Conservation (phyloP, 345 rosid species). For the Cardamine occulta region DNA sequence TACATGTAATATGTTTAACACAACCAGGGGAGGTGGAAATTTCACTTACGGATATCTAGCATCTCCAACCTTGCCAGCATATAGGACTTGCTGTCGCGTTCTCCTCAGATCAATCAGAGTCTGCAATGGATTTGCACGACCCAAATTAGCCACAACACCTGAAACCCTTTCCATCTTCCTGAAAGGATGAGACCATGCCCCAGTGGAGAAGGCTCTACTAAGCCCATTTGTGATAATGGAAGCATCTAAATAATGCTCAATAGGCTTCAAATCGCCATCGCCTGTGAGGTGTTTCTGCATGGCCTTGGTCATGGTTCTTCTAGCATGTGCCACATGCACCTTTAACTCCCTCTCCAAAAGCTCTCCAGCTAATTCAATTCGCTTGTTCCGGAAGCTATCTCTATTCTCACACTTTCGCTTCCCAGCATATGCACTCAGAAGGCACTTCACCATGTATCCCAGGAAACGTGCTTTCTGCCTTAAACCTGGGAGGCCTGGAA, state of each 20-base stretch:
- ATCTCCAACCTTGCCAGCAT: constrained; percentile 96
- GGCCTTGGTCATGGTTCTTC: constrained; percentile 70
- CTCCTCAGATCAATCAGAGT: constrained; percentile 79
- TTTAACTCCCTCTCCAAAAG: constrained; percentile 82
- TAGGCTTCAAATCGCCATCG: constrained; percentile 59
- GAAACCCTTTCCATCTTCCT: constrained; percentile 84
- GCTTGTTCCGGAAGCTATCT: constrained; percentile 85
- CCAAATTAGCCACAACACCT: constrained; percentile 87
- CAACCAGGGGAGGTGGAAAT: constrained; percentile 5
- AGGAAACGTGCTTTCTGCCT: constrained; percentile 82
- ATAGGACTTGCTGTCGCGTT: constrained; percentile 78
- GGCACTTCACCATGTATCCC: constrained; percentile 91
- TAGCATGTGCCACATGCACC: constrained; percentile 77
- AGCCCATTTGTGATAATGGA: constrained; percentile 88
- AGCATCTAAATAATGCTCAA: constrained; percentile 87
- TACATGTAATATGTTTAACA: neutral
- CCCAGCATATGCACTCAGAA: constrained; percentile 70
- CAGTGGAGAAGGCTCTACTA: constrained; percentile 94
- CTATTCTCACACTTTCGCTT: constrained; percentile 75
- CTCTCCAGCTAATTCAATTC: constrained; percentile 86
- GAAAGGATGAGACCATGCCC: constrained; percentile 94
- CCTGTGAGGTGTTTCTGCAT: constrained; percentile 79
- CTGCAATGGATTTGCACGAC: constrained; percentile 90
- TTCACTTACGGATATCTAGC: constrained; percentile 94
- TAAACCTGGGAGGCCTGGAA: constrained; percentile 63